A percentile compares a stretch with the other conserved stretches of the same genome.
Evolutionary conservation across 2,329 filamentous ascomycete genomes (phyloP).

Genomic region (Beauveria caledonica): DNA sequence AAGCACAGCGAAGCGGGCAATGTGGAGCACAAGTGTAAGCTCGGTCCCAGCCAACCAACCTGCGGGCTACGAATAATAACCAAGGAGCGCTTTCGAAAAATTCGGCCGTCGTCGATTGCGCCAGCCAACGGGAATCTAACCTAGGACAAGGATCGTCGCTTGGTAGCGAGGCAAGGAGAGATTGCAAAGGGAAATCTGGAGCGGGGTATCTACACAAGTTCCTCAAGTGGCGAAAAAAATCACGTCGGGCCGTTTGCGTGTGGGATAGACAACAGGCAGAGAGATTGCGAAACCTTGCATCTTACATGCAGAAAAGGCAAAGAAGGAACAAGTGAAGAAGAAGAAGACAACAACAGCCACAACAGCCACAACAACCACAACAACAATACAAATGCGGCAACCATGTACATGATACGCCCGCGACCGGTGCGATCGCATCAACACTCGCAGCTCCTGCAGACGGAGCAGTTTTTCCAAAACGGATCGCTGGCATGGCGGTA

Average conservation of each 20-base stretch:
- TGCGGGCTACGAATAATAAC: too few relatives aligned
- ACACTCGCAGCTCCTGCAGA: neutral
- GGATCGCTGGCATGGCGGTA: constrained; percentile 8
- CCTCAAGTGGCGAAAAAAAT: too few relatives aligned
- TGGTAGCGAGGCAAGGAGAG: too few relatives aligned
- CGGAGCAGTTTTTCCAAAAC: constrained; percentile 10
- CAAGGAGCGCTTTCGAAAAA: neutral
- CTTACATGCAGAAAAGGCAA: too few relatives aligned
- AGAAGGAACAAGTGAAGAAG: neutral
- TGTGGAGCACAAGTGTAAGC: neutral
- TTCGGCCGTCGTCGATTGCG: too few relatives aligned
- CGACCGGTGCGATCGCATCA: constrained; percentile 7
- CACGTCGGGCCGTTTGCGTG: too few relatives aligned
- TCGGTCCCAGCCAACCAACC: neutral
- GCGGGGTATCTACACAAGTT: too few relatives aligned
- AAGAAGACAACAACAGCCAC: neutral
- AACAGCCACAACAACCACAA: neutral
- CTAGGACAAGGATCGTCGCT: too few relatives aligned
- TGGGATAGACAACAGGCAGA: too few relatives aligned
- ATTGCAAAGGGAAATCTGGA: too few relatives aligned
- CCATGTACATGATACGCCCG: constrained; percentile 8
- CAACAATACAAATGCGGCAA: neutral
- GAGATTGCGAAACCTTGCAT: too few relatives aligned
- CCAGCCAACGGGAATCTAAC: too few relatives aligned
- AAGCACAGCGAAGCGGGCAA: constrained; percentile 5